Percentiles rank a stretch among this genome's conserved stretches.
Conservation (phyloP, 192 early-diverging fungal species). For the Mortierella alpina region DNA sequence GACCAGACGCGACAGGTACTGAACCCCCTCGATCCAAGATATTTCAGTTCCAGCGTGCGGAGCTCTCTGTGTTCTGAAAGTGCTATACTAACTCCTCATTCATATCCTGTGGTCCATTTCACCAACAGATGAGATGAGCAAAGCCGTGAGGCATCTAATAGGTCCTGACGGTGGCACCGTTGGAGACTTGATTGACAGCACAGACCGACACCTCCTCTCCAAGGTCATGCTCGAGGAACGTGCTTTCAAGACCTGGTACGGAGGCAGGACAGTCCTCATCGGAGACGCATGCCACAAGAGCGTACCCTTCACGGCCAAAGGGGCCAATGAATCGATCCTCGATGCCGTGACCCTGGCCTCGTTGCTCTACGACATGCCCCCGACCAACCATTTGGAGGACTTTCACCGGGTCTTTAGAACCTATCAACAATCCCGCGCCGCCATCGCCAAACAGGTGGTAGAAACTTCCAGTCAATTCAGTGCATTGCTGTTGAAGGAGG, state of each 20-base stretch:
- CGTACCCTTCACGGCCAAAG: conserved; percentile 16
- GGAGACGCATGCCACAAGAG: conserved; percentile 42
- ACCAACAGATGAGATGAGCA: conserved; percentile 28
- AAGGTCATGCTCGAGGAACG: conserved; percentile 33
- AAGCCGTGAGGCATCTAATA: conserved; percentile 19
- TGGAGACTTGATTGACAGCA: conserved; percentile 19
- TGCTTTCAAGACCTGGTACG: conserved; percentile 17
- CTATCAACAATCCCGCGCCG: not conserved
- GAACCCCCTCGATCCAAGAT: not conserved
- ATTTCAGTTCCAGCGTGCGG: not conserved
- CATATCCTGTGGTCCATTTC: not conserved
- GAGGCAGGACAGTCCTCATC: conserved; percentile 22
- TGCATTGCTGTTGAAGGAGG: conserved; percentile 8
- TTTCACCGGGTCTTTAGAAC: conserved; percentile 4
- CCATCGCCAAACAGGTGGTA: conserved; percentile 4
- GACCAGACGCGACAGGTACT: conserved; percentile 24
- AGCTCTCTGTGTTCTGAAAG: not conserved
- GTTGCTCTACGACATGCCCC: conserved; percentile 17
- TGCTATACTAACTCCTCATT: not conserved
- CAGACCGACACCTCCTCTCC: conserved; percentile 7
- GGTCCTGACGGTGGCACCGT: conserved; percentile 5
- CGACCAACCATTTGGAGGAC: not conserved
- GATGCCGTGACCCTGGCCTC: conserved; percentile 25
- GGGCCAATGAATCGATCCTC: conserved; percentile 30
- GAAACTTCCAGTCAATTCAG: conserved; percentile 8